phyloP scores from a whole-genome alignment of 768 basidiomycete species.

The Macrolepiota dolichaula region DNA sequence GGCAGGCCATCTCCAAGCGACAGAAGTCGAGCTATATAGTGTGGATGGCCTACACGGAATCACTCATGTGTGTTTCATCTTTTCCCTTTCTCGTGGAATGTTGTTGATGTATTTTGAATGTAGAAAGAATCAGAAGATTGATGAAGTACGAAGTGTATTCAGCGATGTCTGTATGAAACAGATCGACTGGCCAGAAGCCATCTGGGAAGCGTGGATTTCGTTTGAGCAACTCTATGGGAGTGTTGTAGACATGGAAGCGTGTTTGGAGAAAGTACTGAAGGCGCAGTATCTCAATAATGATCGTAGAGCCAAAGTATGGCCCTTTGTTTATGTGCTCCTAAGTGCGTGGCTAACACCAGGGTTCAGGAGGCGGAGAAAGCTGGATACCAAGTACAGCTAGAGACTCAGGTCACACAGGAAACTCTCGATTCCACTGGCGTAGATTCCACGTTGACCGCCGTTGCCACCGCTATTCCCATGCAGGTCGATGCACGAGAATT shows the following conservation, averaged over 20 bases:
- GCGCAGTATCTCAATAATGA: slow-evolving; percentile 61
- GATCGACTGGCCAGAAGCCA: slow-evolving; percentile 92
- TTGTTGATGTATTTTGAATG: slow-evolving; percentile 3
- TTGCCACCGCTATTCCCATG: slow-evolving; percentile 23
- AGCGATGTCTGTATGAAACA: slow-evolving; percentile 63
- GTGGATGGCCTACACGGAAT: slow-evolving; percentile 75
- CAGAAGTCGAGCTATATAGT: slow-evolving; percentile 70
- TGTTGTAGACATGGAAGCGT: slow-evolving; percentile 59
- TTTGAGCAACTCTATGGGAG: slow-evolving; percentile 86
- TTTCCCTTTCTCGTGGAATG: background rate
- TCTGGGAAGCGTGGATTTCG: slow-evolving; percentile 88
- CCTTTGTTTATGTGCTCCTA: background rate
- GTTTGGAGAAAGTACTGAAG: slow-evolving; percentile 61
- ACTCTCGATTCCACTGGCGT: slow-evolving; percentile 44
- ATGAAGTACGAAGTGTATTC: slow-evolving; percentile 66
- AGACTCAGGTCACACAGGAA: slow-evolving; percentile 29
- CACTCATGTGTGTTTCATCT: slow-evolving; percentile 54
- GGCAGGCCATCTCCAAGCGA: slow-evolving; percentile 63
- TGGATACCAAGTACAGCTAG: slow-evolving; percentile 7
- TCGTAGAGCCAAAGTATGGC: slow-evolving; percentile 56
- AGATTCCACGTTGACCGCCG: slow-evolving; percentile 34
- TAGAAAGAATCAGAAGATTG: slow-evolving; percentile 52
- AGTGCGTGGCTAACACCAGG: background rate
- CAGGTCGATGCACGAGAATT: slow-evolving; percentile 3
- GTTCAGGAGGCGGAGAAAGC: slow-evolving; percentile 64